Evolutionary conservation across 176 grass and related monocot genomes (phyloP).

Genomic region (Aegilops tauschii): DNA sequence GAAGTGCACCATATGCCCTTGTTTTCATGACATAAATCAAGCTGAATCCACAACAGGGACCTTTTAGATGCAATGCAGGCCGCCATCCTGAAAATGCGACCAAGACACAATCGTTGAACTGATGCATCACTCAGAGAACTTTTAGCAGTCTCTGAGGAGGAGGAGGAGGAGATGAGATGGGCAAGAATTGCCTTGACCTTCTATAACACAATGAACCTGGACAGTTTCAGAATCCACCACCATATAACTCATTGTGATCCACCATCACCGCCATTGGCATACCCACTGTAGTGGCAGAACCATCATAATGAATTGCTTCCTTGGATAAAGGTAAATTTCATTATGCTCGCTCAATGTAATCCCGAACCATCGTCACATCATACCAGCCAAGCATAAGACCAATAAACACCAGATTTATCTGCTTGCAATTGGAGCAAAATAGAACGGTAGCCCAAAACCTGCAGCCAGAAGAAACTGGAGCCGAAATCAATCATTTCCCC

Average conservation of each 20-base stretch:
- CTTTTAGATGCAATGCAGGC: neutral
- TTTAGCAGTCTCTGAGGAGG: neutral
- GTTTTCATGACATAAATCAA: neutral
- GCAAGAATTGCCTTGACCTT: neutral
- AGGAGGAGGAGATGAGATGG: neutral
- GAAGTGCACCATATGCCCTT: neutral
- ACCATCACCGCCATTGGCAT: neutral
- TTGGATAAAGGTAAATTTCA: neutral
- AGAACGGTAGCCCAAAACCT: neutral
- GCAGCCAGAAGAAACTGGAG: neutral
- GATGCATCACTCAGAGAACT: neutral
- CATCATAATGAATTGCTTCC: neutral
- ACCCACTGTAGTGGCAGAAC: neutral
- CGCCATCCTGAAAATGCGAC: neutral
- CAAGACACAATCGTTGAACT: neutral
- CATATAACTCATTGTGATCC: neutral
- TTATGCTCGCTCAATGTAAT: neutral
- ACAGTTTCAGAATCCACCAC: neutral
- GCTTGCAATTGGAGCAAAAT: neutral
- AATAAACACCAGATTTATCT: neutral
- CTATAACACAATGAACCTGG: neutral
- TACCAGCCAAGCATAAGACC: neutral
- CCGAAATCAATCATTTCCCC: neutral
- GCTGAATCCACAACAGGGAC: neutral
- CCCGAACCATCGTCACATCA: neutral